Base-by-base conservation (phyloP, 2,329 filamentous ascomycete species). In the Aspergillus fijiensis region DNA sequence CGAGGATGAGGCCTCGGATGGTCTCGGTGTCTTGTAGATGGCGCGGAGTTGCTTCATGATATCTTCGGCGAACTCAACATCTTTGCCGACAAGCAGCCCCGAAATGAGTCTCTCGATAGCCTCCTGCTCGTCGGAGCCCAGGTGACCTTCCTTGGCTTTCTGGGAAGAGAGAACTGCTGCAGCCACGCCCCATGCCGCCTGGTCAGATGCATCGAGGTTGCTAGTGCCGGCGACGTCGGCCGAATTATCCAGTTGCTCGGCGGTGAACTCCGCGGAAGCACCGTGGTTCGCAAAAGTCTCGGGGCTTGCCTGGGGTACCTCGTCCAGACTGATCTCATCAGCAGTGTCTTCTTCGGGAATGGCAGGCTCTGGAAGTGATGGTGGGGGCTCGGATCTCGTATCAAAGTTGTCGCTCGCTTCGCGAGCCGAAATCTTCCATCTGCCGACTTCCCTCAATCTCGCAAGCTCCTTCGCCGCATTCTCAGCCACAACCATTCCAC, bases 381-480 rank as follows among this genome's bases (percentile, higher is more conserved):
- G 76, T 35, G 63, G 79, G 69, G 70, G 47, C 14, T 69, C 72
- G 16, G 79, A 79, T 54, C 88, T 87, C 50, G 85, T 87, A 51
- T 89, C 87, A 69, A 96, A 98, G 72, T 96, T 87, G 55, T 95
- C 87, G 12, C 86, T 88, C 2, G 84, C 79, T 72, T 98, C 94
- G 39, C 83, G 79, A 7, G 90, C 87, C 42, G 83, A 81, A 47
- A 96, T 85, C 79, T 98, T 98, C 88, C 89, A 96, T 61, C 83
- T 84, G 7, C 89, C 90, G 60, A 95, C 89, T 64, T 93, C 87
- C 82, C 95, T 96, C 33, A 99, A 81, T 48, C 88, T 84, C 35
- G 82, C 83, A 27, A 99, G 83, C 73, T 98, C 91, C 69, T 87
- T 88, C 16, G 93, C 94, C 19, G 92, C 88, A 33, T 86, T 79